A percentile compares a stretch with the other conserved stretches of the same genome.
phyloP scores from a whole-genome alignment of 768 basidiomycete genomes.

The Tulasnella sp. region DNA sequence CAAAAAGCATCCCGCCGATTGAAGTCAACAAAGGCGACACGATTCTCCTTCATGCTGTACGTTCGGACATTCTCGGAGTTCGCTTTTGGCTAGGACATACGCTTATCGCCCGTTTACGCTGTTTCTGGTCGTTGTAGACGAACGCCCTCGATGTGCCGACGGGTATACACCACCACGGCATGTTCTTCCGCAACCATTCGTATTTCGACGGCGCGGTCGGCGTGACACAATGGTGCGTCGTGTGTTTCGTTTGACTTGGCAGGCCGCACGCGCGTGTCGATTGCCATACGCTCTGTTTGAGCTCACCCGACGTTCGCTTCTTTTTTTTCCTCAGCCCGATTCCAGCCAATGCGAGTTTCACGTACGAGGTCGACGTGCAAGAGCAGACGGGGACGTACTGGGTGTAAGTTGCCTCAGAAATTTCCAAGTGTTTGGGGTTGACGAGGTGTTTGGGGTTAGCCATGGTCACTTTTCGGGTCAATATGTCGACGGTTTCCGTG shows the following conservation, averaged over 20 bases:
- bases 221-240: constrained; percentile 70
- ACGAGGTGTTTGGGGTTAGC: neutral
- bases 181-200: constrained; percentile 78
- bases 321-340: constrained; percentile 17
- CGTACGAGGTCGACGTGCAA: constrained; percentile 63
- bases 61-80: neutral
- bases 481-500: constrained; percentile 87
- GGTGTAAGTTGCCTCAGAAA: constrained; percentile 54
- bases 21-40: constrained; percentile 59
- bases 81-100: no score
- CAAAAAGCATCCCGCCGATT: constrained; percentile 63
- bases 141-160: constrained; percentile 58
- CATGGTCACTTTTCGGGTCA: constrained; percentile 45
- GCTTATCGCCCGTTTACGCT: no score
- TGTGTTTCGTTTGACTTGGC: neutral
- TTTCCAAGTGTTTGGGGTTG: neutral
- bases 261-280: neutral
- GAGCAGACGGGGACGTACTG: constrained; percentile 71
- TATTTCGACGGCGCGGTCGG: constrained; percentile 85
- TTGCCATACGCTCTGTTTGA: neutral
- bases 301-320: no score
- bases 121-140: no score
- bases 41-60: constrained; percentile 55
- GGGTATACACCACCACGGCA: constrained; percentile 84
- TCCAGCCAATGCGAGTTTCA: constrained; percentile 45